Evolutionary conservation across 2,329 filamentous ascomycete species (phyloP), one percentile per base, ranked within the genome.

Genomic region (Botrytis cinerea): DNA sequence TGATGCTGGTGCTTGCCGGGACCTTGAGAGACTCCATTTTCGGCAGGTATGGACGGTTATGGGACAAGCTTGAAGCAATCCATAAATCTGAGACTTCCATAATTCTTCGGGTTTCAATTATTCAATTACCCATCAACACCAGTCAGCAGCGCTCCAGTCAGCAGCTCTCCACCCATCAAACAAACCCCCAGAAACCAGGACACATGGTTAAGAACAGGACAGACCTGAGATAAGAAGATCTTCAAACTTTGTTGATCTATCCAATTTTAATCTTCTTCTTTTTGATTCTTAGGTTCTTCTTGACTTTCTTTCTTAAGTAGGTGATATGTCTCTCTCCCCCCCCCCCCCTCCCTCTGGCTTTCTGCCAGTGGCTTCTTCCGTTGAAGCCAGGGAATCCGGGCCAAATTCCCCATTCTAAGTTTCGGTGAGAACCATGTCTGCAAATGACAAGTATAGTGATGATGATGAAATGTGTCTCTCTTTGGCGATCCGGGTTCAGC

Each of bases 221-320:
- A 28, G 14, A 5, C n/a, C 38, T 28, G 22, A 68, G 62, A 64
- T 64, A 64, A 64, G 43, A 22, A 54, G 35, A 68, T 54, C 46
- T 43, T 32, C 64, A 40, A 40, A 14, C 25, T 43, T 9, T 22
- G 22, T 40, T 43, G 46, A 68, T 57, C 46, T 9, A 10, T 28
- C 45, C 64, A 67, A 54, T 54, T 67, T 64, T 51, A 38, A 67
- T 67, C 64, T 51, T 25, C 46, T 67, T 48, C 63, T 51, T 28
- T 67, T n/a, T 25, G n/a, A 7, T 66, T 51, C 45, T 51, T 66
- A 28, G 63, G 20, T 51, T 66, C 20, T 48, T 66, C 62, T 32
- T 46, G 28, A 25, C n/a, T 67, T 66, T 48, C 28, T 38, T 1
- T 25, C 8, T 35, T 16, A 5, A 14, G 14, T 22, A 51, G n/a